Conservation (phyloP, 768 basidiomycete genomes). For the Asterophora lycoperdoides region DNA sequence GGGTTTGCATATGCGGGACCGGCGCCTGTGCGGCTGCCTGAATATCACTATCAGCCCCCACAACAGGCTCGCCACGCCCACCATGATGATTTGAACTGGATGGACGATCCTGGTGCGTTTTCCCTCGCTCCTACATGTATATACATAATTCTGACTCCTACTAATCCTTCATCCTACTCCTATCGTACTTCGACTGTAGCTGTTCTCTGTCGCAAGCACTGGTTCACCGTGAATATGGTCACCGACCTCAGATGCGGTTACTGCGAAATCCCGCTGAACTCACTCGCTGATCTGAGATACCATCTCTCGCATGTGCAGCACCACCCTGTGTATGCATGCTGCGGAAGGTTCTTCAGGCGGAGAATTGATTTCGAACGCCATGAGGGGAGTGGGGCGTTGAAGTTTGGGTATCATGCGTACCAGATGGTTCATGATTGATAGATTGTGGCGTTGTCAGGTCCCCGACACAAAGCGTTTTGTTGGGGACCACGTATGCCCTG, state of each 20-base stretch:
- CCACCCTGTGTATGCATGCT: constrained; percentile 24
- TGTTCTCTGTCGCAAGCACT: constrained; percentile 17
- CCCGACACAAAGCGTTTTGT: no score
- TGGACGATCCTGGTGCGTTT: constrained; percentile 19
- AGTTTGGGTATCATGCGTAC: constrained; percentile 7
- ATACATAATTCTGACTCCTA: no score
- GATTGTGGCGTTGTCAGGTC: no score
- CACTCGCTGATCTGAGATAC: constrained; percentile 22
- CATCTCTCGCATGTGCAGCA: constrained; percentile 19
- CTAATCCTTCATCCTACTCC: no score
- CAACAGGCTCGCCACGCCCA: not conserved
- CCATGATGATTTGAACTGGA: constrained; percentile 19
- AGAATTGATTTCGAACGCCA: constrained; percentile 21
- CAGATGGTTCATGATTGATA: constrained; percentile 4
- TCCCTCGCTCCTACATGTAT: not conserved
- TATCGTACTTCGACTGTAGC: not conserved
- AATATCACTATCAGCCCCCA: not conserved
- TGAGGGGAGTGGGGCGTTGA: not conserved
- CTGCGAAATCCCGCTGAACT: constrained; percentile 19
- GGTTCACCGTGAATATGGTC: constrained; percentile 23
- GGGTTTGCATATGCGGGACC: not conserved
- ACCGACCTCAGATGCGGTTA: constrained; percentile 23
- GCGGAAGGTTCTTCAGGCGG: constrained; percentile 23
- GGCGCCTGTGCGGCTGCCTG: not conserved
- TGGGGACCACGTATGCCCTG: no score